Base-by-base conservation (phyloP, 1,284 basidiomycete genomes). In the Ganoderma resinaceum region DNA sequence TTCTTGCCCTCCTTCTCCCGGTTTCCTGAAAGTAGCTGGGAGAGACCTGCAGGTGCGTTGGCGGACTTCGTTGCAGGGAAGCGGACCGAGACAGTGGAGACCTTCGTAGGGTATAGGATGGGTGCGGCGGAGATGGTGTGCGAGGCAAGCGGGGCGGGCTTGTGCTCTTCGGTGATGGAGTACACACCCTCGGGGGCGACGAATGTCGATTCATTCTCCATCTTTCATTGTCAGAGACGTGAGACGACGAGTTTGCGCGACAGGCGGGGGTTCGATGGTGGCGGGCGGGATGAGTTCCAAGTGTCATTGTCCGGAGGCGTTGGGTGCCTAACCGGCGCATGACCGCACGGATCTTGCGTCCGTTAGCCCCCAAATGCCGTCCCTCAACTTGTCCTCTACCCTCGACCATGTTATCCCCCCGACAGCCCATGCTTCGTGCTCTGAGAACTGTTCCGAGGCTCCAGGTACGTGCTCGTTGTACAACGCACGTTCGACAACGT, bases 151-250 rank as follows among this genome's bases (percentile, higher is more conserved):
- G 82, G 75, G 58, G 85, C 81, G 0, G 91, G 89, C 78, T 90
- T 94, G 83, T 92, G 90, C 76, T 94, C 93, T 75, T 95, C 93
- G n/a, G 89, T 92, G 76, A 94, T 86, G 26, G 92, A 90, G 81
- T 95, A 95, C 65, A 94, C 92, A 75, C 93, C 94, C 79, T 95
- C 94, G 67, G 94, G 93, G 42, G 93, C 93, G 67, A 94, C 90
- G 80, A 95, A 94, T 26, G 91, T 91, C 67, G 86, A 86, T 65
- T 93, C 92, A 85, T 87, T 92, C 83, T 94, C 92, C 91, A 94
- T 94, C 62, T 68, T 75, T 74, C 77, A 76, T 74, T 65, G 73
- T 73, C 71, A 20, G 18, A 53, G 61, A 35, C 40, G 62, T 31
- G 62, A 62, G 62, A 38, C 33, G 66, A 66, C 63, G n/a, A 40